phyloP scores from a whole-genome alignment of 2,329 filamentous ascomycete genomes.

The Myriosclerotinia scirpicola region DNA sequence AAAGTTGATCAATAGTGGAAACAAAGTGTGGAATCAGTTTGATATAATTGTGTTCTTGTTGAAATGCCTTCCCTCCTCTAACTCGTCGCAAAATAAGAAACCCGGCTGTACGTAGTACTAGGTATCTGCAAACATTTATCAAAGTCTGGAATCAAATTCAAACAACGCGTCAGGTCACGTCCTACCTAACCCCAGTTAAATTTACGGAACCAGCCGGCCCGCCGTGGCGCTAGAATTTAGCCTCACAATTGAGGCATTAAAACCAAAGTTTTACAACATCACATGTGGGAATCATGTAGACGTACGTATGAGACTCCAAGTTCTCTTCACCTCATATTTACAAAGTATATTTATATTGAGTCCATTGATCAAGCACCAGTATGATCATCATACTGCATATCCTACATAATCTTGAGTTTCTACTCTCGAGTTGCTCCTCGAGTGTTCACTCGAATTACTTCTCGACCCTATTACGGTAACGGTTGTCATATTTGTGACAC shows the following conservation, averaged over 20 bases:
- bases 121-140: conserved; percentile 19
- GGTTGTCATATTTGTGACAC: not conserved
- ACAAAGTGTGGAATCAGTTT: not conserved
- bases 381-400: not conserved
- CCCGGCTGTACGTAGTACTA: too few relatives aligned
- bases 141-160: conserved; percentile 15
- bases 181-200: not conserved
- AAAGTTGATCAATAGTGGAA: not conserved
- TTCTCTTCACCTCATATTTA: too few relatives aligned
- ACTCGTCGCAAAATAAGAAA: conserved; percentile 4
- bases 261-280: not conserved
- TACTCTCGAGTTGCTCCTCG: not conserved
- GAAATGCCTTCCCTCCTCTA: not conserved
- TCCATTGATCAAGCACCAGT: not conserved
- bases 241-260: not conserved
- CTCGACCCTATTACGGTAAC: conserved; percentile 2
- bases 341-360: not conserved
- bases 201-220: not conserved
- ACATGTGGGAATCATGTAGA: not conserved
- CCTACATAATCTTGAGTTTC: not conserved
- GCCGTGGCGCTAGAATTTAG: too few relatives aligned
- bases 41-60: not conserved
- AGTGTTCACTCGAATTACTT: not conserved
- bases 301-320: too few relatives aligned
- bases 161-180: conserved; percentile 23